These are phyloP conservation scores for Sarcodon aspratus DNA, from an alignment of 768 basidiomycete genomes.

Conservation along the genomic window DNA sequence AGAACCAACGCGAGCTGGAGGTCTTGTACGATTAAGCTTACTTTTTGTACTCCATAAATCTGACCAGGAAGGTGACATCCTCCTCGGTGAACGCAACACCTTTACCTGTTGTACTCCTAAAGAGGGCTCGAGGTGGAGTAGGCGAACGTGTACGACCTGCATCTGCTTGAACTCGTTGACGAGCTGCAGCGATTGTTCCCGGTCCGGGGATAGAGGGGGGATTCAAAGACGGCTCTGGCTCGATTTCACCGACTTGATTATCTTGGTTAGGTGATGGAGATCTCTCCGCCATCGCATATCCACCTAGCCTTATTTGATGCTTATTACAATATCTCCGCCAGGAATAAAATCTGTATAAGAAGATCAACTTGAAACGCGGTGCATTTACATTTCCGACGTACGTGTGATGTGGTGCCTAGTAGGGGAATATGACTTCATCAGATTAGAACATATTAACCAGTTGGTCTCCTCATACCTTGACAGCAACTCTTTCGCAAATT, in stretches of 20 bases:
- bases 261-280: background rate
- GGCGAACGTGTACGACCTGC: conserved; percentile 55
- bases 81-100: conserved; percentile 84
- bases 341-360: conserved; percentile 58
- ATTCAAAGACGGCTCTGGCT: background rate
- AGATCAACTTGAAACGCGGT: background rate
- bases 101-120: conserved; percentile 80
- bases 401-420: conserved; percentile 87
- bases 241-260: conserved; percentile 7
- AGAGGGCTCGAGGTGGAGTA: conserved; percentile 70
- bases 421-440: background rate
- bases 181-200: conserved; percentile 32
- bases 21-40: conserved; percentile 17
- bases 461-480: conserved; percentile 38
- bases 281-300: conserved; percentile 58
- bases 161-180: conserved; percentile 27
- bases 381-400: conserved; percentile 22
- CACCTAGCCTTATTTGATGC: conserved; percentile 82
- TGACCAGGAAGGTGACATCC: conserved; percentile 66
- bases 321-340: conserved; percentile 92
- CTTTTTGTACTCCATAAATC: conserved; percentile 72
- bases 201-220: conserved; percentile 20
- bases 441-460: conserved; percentile 5
- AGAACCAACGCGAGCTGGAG: background rate
- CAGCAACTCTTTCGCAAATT: conserved; percentile 79